Evolutionary conservation across 352 stramenopile species (phyloP), one percentile per base, ranked within the genome.

Genomic region (Pythium brachiatum): DNA sequence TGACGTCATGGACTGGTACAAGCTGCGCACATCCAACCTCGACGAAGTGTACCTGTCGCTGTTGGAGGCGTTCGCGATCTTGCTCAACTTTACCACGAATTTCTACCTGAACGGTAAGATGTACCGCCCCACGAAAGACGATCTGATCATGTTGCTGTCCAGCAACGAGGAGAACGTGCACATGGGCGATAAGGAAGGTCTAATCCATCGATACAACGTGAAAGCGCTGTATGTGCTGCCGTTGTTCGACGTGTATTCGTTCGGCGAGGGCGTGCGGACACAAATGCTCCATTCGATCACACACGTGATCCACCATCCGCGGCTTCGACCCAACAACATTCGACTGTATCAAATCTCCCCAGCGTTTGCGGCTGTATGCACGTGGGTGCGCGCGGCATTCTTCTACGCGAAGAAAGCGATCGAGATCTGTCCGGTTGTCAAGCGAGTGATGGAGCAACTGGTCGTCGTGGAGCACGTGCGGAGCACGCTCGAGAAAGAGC

Each of bases 221-320:
- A 92, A 92, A 57, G 85, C 85, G 21, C 60, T 94, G 41, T 94
- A 91, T 50, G 59, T 92, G 7, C 60, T 94, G 32, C 83, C 85
- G 44, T 79, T 92, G 8, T 94, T 94, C 58, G 79, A 92, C 55
- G 78, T 76, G 1, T 94, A 94, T 60, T 92, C 85, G 57, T 92
- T 94, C 44, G 76, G 72, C 1, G 83, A 91, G 20, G 83, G 85
- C 4, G 60, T 74, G n/a, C 81, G 85, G 5, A 69, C 76, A 7
- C 66, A 73, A 39, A 80, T 89, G 68, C 60, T 94, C 12, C 67
- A 85, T 16, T 79, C 64, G 5, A 64, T 94, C 32, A 90, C 83
- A 21, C 75, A 74, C 21, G 78, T 91, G 15, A 84, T 92, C 20
- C 81, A 94, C 64, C 82, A 94, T 43, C 85, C 85, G 20, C 72